Conservation (phyloP, 208 protist species). For the Tritrichomonas musculus region DNA sequence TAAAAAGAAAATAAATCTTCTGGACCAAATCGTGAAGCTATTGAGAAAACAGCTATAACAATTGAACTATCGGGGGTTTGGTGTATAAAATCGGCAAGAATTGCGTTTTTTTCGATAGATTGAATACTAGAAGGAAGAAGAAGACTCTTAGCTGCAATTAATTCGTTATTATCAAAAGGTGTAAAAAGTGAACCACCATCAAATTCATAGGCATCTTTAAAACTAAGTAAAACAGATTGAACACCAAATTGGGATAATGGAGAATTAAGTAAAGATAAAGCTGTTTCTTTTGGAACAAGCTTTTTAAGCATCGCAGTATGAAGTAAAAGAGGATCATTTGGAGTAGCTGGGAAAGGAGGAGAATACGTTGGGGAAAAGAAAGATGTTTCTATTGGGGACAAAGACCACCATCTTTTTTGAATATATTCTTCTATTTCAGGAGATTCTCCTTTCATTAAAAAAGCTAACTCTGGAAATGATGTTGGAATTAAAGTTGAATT, state of each 20-base stretch:
- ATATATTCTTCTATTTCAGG: not conserved
- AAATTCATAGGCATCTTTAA: not conserved
- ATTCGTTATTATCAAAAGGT: not conserved
- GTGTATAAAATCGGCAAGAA: not conserved
- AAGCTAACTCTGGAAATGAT: not conserved
- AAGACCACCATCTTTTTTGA: not conserved
- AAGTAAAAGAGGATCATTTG: slow-evolving; percentile 7
- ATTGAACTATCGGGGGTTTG: not conserved
- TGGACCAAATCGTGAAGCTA: not conserved
- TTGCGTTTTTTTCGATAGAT: not conserved
- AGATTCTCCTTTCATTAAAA: not conserved
- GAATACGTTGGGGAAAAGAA: not conserved
- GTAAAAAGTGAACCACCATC: not conserved
- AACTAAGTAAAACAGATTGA: not conserved
- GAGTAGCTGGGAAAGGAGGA: not conserved
- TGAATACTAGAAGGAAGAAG: not conserved
- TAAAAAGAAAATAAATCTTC: not conserved
- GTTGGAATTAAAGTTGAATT: not conserved
- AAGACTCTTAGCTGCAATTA: not conserved
- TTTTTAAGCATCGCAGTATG: not conserved
- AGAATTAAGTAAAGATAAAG: not conserved
- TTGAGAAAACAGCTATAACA: not conserved
- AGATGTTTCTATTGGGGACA: not conserved
- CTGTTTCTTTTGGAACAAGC: not conserved
- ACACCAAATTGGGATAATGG: not conserved